Percentiles rank a stretch among this genome's conserved stretches.
Conservation (phyloP, 140 eudicot genomes). For the Ambrosia hybrid region DNA sequence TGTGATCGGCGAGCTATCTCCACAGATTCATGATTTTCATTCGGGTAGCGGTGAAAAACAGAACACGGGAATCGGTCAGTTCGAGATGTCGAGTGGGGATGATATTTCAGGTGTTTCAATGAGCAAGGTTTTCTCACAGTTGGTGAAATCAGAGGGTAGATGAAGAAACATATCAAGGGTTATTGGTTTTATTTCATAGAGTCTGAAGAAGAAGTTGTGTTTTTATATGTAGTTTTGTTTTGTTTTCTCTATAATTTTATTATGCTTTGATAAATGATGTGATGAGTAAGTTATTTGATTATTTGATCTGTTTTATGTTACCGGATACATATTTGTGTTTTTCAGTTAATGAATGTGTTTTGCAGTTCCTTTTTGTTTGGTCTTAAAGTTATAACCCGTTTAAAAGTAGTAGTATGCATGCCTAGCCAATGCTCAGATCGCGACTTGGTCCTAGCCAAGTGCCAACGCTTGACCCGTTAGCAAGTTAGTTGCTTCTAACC, state of each 20-base stretch:
- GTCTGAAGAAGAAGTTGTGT: conserved; percentile 27
- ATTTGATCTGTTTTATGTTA: conserved; percentile 35
- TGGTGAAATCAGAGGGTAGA: conserved; percentile 69
- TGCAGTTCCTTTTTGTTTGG: neutral
- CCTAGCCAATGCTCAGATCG: neutral
- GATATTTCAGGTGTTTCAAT: conserved; percentile 66
- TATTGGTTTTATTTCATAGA: conserved; percentile 32
- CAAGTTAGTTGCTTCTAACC: no score
- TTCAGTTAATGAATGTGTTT: conserved; percentile 10
- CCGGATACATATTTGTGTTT: conserved; percentile 23
- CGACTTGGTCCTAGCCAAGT: neutral
- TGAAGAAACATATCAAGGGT: conserved; percentile 22
- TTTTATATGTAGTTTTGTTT: conserved; percentile 30
- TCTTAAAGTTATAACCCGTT: neutral
- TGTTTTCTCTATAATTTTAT: conserved; percentile 15
- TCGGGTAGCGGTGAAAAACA: conserved; percentile 25
- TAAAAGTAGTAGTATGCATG: neutral
- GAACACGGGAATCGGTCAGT: conserved; percentile 34
- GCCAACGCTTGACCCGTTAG: neutral
- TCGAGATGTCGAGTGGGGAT: conserved; percentile 47
- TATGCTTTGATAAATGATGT: conserved; percentile 29
- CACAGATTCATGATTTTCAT: conserved; percentile 49
- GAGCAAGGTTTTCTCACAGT: conserved; percentile 70
- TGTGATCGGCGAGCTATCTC: conserved; percentile 58
- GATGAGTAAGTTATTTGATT: conserved; percentile 36